Evolutionary conservation across 2,329 filamentous ascomycete genomes (phyloP), one percentile per base, ranked within the genome.

Genomic region (Chrysosphaeria jannelii): DNA sequence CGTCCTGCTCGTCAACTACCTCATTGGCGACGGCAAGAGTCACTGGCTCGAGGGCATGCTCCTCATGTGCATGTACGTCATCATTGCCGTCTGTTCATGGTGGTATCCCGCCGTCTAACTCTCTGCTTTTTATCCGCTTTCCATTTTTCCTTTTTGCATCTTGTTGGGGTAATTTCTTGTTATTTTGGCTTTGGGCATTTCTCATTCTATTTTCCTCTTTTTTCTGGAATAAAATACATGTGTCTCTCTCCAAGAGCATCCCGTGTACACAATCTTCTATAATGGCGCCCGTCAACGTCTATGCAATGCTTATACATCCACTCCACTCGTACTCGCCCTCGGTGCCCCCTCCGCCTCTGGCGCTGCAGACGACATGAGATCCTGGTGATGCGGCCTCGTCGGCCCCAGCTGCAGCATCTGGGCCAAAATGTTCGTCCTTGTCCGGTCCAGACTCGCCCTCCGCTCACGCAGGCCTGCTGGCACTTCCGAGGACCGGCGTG

Each of bases 1-100:
- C 2, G 72, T 75, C 0, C 59, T 89, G 20, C 53, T 89, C 16
- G 71, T 79, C 27, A 89, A 88, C 39, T 89, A 88, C 39, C 45
- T 89, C 20, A 75, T 88, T 23, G 54, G 67, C 11, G 75, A 88
- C 34, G 76, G 75, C 14, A 62, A 75, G 39, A 78, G 67, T 30
- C 75, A 81, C 34, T 85, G 74, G 48, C 53, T 81, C 0, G 74
- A 85, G 41, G 74, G 74, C 3, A 61, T 64, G 29, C 45, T 81
- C 27, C 43, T 85, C 16, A 69, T 78, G 24, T 71, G 68, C 19
- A 53, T 75, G 4, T 85, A 85, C 36, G 48, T 68, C 19, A 85
- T 85, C 25, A 79, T 85, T 36, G 71, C 69, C 8, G 48, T 61
- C 8, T 65, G 57, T 34, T 48, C 56, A n/a, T 61, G 53, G 46